A percentile compares a stretch with the other conserved stretches of the same genome.
These are phyloP conservation scores for Umbelopsis sp. DNA, from an alignment of 371 early-diverging fungal species.

Conservation along the genomic window DNA sequence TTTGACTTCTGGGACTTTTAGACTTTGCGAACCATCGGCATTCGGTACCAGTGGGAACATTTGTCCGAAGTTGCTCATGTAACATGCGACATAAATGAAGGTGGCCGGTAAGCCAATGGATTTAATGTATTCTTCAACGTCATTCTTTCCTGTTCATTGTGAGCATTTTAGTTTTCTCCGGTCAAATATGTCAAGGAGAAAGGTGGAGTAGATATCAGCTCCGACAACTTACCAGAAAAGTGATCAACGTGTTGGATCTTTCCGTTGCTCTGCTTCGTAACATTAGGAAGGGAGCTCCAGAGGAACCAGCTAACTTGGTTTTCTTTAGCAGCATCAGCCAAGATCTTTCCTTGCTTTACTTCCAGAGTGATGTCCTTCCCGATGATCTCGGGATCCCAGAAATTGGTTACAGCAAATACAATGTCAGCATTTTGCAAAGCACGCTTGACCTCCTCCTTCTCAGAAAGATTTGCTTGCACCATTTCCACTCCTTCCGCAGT, in stretches of 20 bases:
- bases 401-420: constrained; percentile 14
- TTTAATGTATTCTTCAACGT: constrained; percentile 4
- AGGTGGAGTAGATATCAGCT: neutral
- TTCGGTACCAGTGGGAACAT: neutral
- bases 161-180: neutral
- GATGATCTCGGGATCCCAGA: constrained; percentile 18
- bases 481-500: constrained; percentile 14
- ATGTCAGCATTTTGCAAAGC: constrained; percentile 15
- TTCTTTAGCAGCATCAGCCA: constrained; percentile 17
- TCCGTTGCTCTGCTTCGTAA: constrained; percentile 2
- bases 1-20: neutral
- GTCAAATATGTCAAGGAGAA: neutral
- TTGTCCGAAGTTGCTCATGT: constrained; percentile 9
- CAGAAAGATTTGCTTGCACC: neutral
- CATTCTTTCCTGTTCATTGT: constrained; percentile 1
- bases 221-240: constrained; percentile 1
- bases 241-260: constrained; percentile 3
- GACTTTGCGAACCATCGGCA: neutral
- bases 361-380: constrained; percentile 9
- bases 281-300: constrained; percentile 1
- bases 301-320: neutral
- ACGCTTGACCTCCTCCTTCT: constrained; percentile 8
- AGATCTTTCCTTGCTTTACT: constrained; percentile 15
- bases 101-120: constrained; percentile 3
- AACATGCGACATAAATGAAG: constrained; percentile 11